A percentile compares a stretch with the other conserved stretches of the same genome.
Evolutionary conservation across 139 green algal species (phyloP).

Genomic region (Limnomonas spitsbergensis): DNA sequence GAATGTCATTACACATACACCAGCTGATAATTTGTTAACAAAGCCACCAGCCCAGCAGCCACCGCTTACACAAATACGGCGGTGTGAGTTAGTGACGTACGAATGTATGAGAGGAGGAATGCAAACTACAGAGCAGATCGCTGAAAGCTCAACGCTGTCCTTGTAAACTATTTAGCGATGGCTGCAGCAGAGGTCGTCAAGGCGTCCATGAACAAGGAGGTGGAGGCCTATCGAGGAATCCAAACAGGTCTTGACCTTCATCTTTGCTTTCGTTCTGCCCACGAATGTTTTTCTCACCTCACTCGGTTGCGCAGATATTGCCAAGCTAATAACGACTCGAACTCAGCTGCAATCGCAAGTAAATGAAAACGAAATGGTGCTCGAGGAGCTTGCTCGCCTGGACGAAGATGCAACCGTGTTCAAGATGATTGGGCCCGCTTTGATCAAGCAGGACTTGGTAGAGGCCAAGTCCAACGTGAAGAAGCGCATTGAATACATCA

Average conservation of each 20-base stretch:
- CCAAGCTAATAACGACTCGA: constrained; percentile 18
- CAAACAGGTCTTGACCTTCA: neutral
- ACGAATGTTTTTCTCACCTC: too few species aligned
- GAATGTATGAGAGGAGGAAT: too few species aligned
- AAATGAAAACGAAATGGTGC: constrained; percentile 37
- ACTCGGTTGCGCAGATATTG: constrained; percentile 26
- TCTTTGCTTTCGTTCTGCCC: too few species aligned
- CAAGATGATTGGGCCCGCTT: constrained; percentile 84
- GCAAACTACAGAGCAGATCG: too few species aligned
- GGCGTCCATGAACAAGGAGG: neutral
- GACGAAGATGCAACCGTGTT: constrained; percentile 78
- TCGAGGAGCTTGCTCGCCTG: constrained; percentile 72
- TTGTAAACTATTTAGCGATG: too few species aligned
- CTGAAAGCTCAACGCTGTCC: too few species aligned
- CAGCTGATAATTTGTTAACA: too few species aligned
- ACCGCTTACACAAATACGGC: too few species aligned
- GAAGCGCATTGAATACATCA: constrained; percentile 88
- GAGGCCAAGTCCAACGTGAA: constrained; percentile 84
- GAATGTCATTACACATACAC: too few species aligned
- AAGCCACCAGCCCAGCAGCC: too few species aligned
- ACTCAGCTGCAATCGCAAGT: constrained; percentile 24
- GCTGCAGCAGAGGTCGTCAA: too few species aligned
- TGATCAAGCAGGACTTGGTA: constrained; percentile 82
- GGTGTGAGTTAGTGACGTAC: too few species aligned
- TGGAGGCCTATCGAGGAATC: neutral